phyloP scores from a whole-genome alignment of 148 eudicot genomes.

The Talinum fruticosum region DNA sequence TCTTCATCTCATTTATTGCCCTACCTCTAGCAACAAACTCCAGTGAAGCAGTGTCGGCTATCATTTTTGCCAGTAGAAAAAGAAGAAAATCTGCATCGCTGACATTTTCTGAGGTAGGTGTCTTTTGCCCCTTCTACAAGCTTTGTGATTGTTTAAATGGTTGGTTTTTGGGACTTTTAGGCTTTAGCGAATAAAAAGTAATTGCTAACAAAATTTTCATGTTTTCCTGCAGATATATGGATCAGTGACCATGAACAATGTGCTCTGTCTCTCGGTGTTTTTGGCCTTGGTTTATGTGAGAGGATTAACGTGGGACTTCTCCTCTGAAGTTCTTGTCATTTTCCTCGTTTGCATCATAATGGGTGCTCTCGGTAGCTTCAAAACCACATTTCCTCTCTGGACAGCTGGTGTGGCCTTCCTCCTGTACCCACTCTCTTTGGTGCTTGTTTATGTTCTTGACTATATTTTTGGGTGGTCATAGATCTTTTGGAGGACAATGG shows the following conservation, averaged over 20 bases:
- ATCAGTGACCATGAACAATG: slow-evolving; percentile 81
- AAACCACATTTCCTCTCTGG: slow-evolving; percentile 84
- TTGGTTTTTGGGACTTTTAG: neutral
- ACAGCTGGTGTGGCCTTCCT: slow-evolving; percentile 64
- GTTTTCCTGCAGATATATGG: slow-evolving; percentile 62
- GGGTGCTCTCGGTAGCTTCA: slow-evolving; percentile 69
- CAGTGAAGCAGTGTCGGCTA: slow-evolving; percentile 89
- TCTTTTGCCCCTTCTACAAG: neutral
- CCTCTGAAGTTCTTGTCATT: slow-evolving; percentile 86
- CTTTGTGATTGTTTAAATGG: neutral
- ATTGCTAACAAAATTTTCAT: neutral
- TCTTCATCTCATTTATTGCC: slow-evolving; percentile 86
- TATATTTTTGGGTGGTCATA: slow-evolving; percentile 86
- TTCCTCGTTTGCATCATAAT: slow-evolving; percentile 73
- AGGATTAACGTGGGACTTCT: slow-evolving; percentile 89
- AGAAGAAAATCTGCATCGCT: slow-evolving; percentile 75
- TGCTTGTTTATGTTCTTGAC: slow-evolving; percentile 78
- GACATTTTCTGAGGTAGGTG: slow-evolving; percentile 83
- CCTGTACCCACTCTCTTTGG: slow-evolving; percentile 73
- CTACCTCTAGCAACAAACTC: slow-evolving; percentile 90
- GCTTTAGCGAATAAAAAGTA: neutral
- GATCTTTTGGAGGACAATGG: neutral
- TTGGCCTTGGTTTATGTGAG: slow-evolving; percentile 71
- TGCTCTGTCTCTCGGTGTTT: slow-evolving; percentile 86
- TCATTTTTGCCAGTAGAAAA: slow-evolving; percentile 80